A percentile compares a stretch with the other conserved stretches of the same genome.
Evolutionary conservation across 2,329 filamentous ascomycete genomes (phyloP).

Genomic region (Talaromyces amestolkiae): DNA sequence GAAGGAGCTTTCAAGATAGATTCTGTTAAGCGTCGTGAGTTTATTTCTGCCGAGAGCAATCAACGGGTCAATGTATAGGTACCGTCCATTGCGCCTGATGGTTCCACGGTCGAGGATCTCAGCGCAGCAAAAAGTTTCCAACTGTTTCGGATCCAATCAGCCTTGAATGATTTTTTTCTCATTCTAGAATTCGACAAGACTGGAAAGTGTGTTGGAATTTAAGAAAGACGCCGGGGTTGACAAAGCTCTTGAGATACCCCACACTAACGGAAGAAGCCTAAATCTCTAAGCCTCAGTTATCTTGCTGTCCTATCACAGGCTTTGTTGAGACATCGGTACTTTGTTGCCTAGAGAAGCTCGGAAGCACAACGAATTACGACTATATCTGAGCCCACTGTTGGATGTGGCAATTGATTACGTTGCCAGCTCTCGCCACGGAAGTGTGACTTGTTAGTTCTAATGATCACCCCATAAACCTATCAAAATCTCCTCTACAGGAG

Average conservation of each 20-base stretch:
- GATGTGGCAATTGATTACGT: no score
- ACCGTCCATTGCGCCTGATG: background rate
- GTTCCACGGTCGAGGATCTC: background rate
- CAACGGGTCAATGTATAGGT: background rate
- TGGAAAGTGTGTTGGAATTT: background rate
- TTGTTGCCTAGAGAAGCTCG: background rate
- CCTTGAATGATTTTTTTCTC: background rate
- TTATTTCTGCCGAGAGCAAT: background rate
- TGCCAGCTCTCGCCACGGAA: no score
- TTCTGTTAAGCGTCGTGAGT: background rate
- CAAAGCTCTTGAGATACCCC: background rate
- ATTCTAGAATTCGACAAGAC: background rate
- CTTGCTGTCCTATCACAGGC: background rate
- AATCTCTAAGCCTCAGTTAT: background rate
- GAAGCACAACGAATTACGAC: no score
- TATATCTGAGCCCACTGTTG: no score
- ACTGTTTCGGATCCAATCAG: background rate
- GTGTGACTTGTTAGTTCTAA: no score
- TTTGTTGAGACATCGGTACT: background rate
- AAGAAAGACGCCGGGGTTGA: background rate
- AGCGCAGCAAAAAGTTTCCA: no score
- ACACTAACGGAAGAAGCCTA: background rate
- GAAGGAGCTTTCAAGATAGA: constrained; percentile 5
- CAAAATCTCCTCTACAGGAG: no score
- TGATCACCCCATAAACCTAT: no score